These are phyloP conservation scores for Cajanus cajan DNA, from an alignment of 306 rosid genomes.

Conservation along the genomic window DNA sequence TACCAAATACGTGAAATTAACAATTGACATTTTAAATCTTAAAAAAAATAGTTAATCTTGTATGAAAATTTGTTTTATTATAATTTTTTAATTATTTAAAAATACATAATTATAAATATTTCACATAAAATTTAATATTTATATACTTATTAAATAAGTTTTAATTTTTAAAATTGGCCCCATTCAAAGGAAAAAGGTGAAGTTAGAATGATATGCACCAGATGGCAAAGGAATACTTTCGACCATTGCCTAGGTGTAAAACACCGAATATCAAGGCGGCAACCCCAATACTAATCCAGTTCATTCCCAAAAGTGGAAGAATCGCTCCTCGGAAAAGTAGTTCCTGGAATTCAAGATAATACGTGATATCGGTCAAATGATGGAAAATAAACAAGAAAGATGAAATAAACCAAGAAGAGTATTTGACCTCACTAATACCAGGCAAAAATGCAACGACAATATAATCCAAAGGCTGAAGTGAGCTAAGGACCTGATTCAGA, in stretches of 20 bases:
- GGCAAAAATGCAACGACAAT: slow-evolving; percentile 66
- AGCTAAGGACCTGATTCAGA: slow-evolving; percentile 71
- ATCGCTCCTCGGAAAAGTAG: slow-evolving; percentile 90
- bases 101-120: no score
- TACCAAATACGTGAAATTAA: no score
- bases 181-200: neutral
- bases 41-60: no score
- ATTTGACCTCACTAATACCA: slow-evolving; percentile 81
- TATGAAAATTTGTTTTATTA: no score
- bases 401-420: neutral
- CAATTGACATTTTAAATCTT: no score
- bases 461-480: slow-evolving; percentile 83
- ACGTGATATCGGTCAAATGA: neutral
- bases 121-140: no score
- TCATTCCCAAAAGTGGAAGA: slow-evolving; percentile 77
- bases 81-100: no score
- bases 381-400: slow-evolving; percentile 11
- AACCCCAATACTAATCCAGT: slow-evolving; percentile 63
- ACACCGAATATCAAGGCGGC: slow-evolving; percentile 75
- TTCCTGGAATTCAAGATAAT: slow-evolving; percentile 51
- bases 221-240: slow-evolving; percentile 81
- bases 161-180: no score
- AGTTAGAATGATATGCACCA: slow-evolving; percentile 54
- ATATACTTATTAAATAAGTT: no score
- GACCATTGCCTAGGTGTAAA: slow-evolving; percentile 79